Evolutionary conservation across 2,329 filamentous ascomycete genomes (phyloP), one percentile per base, ranked within the genome.

Genomic region (Thielaviopsis ethacetica): DNA sequence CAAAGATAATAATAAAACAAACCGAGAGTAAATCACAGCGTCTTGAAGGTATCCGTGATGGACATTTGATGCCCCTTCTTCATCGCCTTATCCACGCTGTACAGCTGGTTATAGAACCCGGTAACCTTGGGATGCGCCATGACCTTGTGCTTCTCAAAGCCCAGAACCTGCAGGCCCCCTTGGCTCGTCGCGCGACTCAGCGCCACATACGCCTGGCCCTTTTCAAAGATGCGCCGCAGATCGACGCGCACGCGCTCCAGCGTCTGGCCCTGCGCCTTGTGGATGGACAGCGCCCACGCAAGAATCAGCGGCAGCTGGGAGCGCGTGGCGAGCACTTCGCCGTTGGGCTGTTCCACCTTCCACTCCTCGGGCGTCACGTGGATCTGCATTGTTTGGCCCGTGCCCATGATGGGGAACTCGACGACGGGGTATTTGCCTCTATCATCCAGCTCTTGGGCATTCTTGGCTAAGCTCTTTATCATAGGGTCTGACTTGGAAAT

Each of bases 231-330:
- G 62, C 82, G 86, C 30, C 89, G 87, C 0, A 98, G 76, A 68
- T 98, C 90, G 26, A 98, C 93, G 67, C 95, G 95, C 61, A 98
- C 93, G 56, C 91, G 80, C 67, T 95, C 90, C 26, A 96, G 74
- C 1, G 91, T 97, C 70, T 97, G 91, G 1, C 91, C 91, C 69
- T 97, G 91, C 0, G 93, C 93, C 72, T 98, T 98, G 75, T 98
- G 93, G 61, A 98, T 98, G 0, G 90, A 95, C 21, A 98, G 73
- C 1, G 93, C 93, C 93, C 93, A 98, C 0, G 93, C 93, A 30
- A 98, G 77, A 63, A 98, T 97, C 56, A 98, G 77, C 0, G 93
- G 93, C 1, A 91, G 71, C 65, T 91, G 88, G 53, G 79, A 79
- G 47, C 93, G 86, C 62, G 88, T 88, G 1, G 93, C 93, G 69